These are phyloP conservation scores for Syzygium malaccense DNA, from an alignment of 441 rosid species.

Conservation along the genomic window DNA sequence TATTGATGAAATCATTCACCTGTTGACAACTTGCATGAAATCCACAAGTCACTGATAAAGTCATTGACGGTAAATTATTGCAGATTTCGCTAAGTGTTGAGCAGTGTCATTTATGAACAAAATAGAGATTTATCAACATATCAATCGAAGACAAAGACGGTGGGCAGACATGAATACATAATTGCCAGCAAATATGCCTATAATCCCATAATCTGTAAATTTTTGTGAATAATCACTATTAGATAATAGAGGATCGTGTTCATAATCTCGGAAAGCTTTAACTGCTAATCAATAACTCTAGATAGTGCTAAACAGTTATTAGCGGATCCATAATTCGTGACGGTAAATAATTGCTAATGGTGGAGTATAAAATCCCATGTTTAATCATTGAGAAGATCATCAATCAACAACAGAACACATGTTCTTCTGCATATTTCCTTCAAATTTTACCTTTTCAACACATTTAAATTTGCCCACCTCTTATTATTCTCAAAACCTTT, in stretches of 20 bases:
- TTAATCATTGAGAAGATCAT: background rate
- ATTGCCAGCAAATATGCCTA: background rate
- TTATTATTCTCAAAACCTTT: background rate
- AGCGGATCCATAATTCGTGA: background rate
- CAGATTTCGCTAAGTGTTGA: background rate
- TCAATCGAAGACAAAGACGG: background rate
- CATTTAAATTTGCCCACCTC: background rate
- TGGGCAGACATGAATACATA: background rate
- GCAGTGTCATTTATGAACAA: background rate
- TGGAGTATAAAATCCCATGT: background rate
- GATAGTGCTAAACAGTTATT: background rate
- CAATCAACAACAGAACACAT: background rate
- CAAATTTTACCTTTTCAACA: background rate
- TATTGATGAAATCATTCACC: background rate
- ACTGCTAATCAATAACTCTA: background rate
- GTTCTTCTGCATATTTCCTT: background rate
- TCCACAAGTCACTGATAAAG: background rate
- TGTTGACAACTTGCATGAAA: background rate
- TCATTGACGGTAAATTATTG: background rate
- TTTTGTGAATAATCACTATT: background rate
- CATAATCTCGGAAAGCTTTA: background rate
- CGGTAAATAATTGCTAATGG: background rate
- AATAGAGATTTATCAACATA: background rate
- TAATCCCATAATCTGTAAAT: background rate
- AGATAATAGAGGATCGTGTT: background rate